These are phyloP conservation scores for Trichoderma pleuroti DNA, from an alignment of 2,329 filamentous ascomycete species.

Conservation along the genomic window DNA sequence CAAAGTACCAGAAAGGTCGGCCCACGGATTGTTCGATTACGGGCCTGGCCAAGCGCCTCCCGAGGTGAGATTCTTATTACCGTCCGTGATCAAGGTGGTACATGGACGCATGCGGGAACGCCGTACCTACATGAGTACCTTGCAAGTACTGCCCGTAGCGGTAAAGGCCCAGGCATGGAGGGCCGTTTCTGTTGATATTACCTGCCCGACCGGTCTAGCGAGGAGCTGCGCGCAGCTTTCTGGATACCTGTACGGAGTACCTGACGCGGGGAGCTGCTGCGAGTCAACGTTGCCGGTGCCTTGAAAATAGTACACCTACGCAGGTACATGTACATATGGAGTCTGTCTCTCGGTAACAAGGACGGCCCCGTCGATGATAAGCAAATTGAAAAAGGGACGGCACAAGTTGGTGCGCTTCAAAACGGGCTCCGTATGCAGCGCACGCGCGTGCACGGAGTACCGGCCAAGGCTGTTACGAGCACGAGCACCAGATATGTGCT, in stretches of 20 bases:
- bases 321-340: not conserved
- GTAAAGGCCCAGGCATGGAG: not conserved
- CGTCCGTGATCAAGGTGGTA: not conserved
- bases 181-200: constrained; percentile 1
- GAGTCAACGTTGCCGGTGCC: not conserved
- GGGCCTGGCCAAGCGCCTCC: not conserved
- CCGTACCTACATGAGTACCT: constrained; percentile 6
- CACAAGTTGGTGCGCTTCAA: not conserved
- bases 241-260: not conserved
- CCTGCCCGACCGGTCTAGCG: constrained; percentile 17
- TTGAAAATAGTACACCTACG: not conserved
- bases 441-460: not conserved
- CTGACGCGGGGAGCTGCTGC: not conserved
- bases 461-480: too few species aligned
- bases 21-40: constrained; percentile 9
- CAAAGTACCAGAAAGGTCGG: not conserved
- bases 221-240: not conserved
- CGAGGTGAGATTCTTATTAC: constrained; percentile 8
- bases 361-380: not conserved
- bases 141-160: not conserved
- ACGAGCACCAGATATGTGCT: too few species aligned
- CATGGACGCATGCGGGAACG: constrained; percentile 13
- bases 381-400: not conserved
- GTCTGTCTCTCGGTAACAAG: not conserved
- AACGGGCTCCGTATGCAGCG: not conserved